Base-by-base conservation (phyloP, 2,329 filamentous ascomycete species). In the Penicillium sclerotigenum region DNA sequence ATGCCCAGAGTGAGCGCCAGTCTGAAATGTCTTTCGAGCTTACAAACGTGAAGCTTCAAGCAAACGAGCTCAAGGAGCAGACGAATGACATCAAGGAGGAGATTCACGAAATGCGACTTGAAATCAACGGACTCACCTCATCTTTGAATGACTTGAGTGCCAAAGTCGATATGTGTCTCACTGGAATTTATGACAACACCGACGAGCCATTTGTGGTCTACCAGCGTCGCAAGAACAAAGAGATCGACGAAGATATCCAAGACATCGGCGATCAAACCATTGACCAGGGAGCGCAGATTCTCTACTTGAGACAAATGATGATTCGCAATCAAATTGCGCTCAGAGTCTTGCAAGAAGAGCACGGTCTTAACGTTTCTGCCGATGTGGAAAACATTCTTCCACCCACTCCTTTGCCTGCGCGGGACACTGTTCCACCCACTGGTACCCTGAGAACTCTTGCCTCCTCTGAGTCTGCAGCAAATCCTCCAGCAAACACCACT, bases 211-310 rank as follows among this genome's bases (percentile, higher is more conserved):
- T 62, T 33, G 52, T 58, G 16, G 53, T 43, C 7, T 45, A 52
- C 16, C 59, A 62, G 8, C 34, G 31, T 1, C 47, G 51, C 20
- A 60, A 53, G 42, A 58, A 57, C 5, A 18, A 22, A 1, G 51
- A 56, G 20, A 48, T 65, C 3, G 54, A 61, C 13, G 41, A 10
- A 8, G 59, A 64, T 11, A n/a, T 46, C 1, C 18, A 46, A 7
- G 43, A 46, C 18, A 33, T 46, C 20, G 43, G 43, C 3, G 14
- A 22, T 14, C 2, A n/a, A 4, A 33, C 29, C 5, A 14, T n/a
- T 4, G 14, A 33, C 2, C 18, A 22, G 1, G 13, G 8, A 11
- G n/a, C 13, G 13, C 18, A 46, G 29, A 16, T 33, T 9, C 5
- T 2, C 3, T 34, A 22, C 43, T 6, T 50, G 26, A 41, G 36